Percentiles rank a stretch among this genome's conserved stretches.
Evolutionary conservation across 306 rosid genomes (phyloP).

Genomic region (Ochetophila trinervis): DNA sequence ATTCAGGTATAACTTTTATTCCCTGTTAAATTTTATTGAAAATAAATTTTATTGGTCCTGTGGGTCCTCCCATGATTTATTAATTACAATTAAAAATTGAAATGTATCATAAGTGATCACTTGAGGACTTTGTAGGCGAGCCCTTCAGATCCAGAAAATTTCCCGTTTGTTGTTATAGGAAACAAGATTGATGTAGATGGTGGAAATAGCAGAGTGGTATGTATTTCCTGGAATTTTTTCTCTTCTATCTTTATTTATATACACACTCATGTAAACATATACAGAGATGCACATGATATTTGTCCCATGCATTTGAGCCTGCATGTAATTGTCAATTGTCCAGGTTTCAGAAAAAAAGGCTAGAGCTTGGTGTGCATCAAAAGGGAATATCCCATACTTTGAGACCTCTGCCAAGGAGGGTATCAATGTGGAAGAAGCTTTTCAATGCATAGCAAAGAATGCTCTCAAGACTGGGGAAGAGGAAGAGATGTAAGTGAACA

Average conservation of each 20-base stretch:
- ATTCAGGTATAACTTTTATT: slow-evolving; percentile 57
- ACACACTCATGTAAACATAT: neutral
- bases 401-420: slow-evolving; percentile 99
- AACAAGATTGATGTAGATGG: slow-evolving; percentile 96
- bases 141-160: slow-evolving; percentile 98
- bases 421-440: slow-evolving; percentile 93
- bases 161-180: slow-evolving; percentile 95
- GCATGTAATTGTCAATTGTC: slow-evolving; percentile 12
- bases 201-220: slow-evolving; percentile 97
- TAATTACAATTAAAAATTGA: neutral
- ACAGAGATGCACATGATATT: neutral
- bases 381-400: slow-evolving; percentile 95
- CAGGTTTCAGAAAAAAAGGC: slow-evolving; percentile 98
- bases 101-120: slow-evolving; percentile 7
- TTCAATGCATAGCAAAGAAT: slow-evolving; percentile 90
- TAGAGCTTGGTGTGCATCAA: slow-evolving; percentile 98
- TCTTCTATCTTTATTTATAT: neutral
- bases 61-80: neutral
- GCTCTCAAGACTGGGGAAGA: slow-evolving; percentile 97
- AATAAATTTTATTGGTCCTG: neutral
- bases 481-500: slow-evolving; percentile 86
- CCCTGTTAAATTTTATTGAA: neutral
- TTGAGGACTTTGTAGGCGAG: slow-evolving; percentile 66
- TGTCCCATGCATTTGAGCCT: neutral
- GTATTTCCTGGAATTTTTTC: slow-evolving; percentile 19